These are phyloP conservation scores for Pseudogymnoascus sp. DNA, from an alignment of 2,329 filamentous ascomycete genomes.

Conservation along the genomic window DNA sequence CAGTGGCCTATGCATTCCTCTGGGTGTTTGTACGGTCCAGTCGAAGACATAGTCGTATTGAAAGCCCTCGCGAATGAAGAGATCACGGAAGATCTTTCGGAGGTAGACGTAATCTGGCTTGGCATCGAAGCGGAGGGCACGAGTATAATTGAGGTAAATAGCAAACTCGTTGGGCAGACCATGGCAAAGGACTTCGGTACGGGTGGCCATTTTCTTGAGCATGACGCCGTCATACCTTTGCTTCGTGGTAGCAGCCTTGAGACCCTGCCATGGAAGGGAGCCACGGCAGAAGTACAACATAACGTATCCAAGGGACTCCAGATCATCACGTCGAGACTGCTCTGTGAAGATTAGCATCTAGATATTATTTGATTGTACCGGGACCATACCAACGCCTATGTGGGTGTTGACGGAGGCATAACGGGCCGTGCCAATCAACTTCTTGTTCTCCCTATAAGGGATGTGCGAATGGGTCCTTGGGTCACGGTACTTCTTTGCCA, in stretches of 20 bases:
- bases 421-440: neutral
- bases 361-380: neutral
- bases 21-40: conserved; percentile 99
- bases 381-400: neutral
- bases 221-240: conserved; percentile 99
- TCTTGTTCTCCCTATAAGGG: neutral
- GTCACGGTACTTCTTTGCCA: conserved; percentile 97
- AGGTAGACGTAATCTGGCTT: conserved; percentile 99
- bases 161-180: conserved; percentile 99
- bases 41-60: conserved; percentile 99
- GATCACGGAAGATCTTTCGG: conserved; percentile 99
- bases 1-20: conserved; percentile 95
- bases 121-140: conserved; percentile 96
- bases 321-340: conserved; percentile 97
- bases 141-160: conserved; percentile 99
- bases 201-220: conserved; percentile 99
- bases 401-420: conserved; percentile 6
- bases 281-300: conserved; percentile 99
- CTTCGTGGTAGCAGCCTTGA: conserved; percentile 98
- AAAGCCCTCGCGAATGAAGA: conserved; percentile 98
- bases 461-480: conserved; percentile 60
- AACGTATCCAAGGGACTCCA: conserved; percentile 98
- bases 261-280: conserved; percentile 95
- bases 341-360: conserved; percentile 43
- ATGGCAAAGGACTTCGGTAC: conserved; percentile 95